phyloP scores from a whole-genome alignment of 2,329 filamentous ascomycete genomes.

The Aureobasidium sp. region DNA sequence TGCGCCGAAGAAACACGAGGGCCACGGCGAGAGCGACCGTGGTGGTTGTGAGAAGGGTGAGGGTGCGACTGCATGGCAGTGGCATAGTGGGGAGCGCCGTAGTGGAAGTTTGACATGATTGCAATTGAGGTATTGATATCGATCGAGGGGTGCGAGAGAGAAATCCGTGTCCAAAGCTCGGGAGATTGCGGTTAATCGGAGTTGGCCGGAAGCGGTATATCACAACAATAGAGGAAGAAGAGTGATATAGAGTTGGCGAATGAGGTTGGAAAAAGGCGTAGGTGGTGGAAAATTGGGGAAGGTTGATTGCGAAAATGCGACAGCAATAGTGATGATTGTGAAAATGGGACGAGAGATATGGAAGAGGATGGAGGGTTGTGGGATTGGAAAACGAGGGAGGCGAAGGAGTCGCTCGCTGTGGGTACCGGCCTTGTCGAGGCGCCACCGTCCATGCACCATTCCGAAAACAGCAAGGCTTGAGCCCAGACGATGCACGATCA shows the following conservation, averaged over 20 bases:
- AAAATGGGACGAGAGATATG: constrained; percentile 12
- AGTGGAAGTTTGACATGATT: constrained; percentile 45
- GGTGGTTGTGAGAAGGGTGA: constrained; percentile 64
- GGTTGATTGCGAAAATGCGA: constrained; percentile 5
- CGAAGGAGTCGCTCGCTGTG: background rate
- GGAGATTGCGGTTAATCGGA: constrained; percentile 17
- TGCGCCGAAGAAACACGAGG: constrained; percentile 74
- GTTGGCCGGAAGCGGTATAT: constrained; percentile 16
- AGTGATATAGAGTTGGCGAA: constrained; percentile 1
- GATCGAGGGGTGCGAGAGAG: constrained; percentile 8
- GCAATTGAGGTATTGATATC: constrained; percentile 16
- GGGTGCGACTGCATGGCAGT: constrained; percentile 46
- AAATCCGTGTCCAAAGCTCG: constrained; percentile 15
- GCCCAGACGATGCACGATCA: constrained; percentile 3
- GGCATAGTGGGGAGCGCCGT: constrained; percentile 39
- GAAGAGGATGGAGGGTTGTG: constrained; percentile 7
- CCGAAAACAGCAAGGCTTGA: background rate
- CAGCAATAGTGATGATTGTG: background rate
- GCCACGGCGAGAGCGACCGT: constrained; percentile 77
- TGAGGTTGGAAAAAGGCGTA: background rate
- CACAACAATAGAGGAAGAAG: constrained; percentile 15
- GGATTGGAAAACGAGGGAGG: constrained; percentile 4
- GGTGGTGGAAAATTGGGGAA: background rate
- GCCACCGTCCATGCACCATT: background rate
- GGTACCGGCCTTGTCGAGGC: background rate